Conservation (phyloP, 2,329 filamentous ascomycete genomes). For the Neoascochyta sp. region DNA sequence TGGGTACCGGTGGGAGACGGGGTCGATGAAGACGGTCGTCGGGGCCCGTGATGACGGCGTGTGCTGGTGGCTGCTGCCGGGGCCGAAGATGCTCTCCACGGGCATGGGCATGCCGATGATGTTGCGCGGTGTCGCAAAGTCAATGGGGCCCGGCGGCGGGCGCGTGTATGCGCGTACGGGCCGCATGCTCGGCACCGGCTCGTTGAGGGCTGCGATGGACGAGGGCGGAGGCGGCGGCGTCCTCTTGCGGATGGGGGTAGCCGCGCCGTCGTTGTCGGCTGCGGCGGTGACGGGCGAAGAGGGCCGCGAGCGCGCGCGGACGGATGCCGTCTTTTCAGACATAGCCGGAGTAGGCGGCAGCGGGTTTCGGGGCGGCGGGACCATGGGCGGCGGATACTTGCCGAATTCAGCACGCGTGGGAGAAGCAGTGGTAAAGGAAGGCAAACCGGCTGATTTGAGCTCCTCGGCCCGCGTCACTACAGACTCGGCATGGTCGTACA, state of each 20-base stretch:
- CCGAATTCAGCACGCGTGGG: slow-evolving; percentile 37
- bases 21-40: no score
- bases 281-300: slow-evolving; percentile 15
- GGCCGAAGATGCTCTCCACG: slow-evolving; percentile 14
- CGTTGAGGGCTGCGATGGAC: slow-evolving; percentile 14
- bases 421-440: slow-evolving; percentile 34
- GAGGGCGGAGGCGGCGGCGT: slow-evolving; percentile 21
- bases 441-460: slow-evolving; percentile 39
- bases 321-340: slow-evolving; percentile 10
- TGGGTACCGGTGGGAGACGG: no score
- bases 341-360: slow-evolving; percentile 21
- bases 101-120: slow-evolving; percentile 20
- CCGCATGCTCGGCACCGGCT: slow-evolving; percentile 7
- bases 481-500: slow-evolving; percentile 47
- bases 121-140: slow-evolving; percentile 25
- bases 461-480: slow-evolving; percentile 34
- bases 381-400: slow-evolving; percentile 38
- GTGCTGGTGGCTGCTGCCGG: no score
- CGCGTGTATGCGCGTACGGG: slow-evolving; percentile 22
- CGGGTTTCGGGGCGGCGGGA: slow-evolving; percentile 30
- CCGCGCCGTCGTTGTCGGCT: slow-evolving; percentile 11
- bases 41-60: no score
- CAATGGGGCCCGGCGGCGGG: slow-evolving; percentile 26
- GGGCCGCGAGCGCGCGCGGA: slow-evolving; percentile 13
- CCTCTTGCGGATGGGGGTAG: slow-evolving; percentile 5